Base-by-base conservation (phyloP, 192 early-diverging fungal species). In the Chytriomyces confervae region DNA sequence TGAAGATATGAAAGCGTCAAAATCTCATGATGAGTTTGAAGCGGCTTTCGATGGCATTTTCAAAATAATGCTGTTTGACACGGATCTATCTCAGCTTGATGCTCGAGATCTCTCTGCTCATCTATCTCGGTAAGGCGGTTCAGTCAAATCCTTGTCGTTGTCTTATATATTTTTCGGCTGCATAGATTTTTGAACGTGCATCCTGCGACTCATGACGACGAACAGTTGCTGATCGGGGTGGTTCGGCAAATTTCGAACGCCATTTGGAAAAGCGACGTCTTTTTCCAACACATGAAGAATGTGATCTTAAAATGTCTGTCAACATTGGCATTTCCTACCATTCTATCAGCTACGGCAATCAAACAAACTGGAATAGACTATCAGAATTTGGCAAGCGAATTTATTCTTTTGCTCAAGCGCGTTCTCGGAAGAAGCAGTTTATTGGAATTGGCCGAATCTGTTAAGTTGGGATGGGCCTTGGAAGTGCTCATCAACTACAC, bases 11-110 rank as follows among this genome's bases (percentile, higher is more conserved):
- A 51, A 50, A 20, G 50, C 36, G 5, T 44, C 82, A 18, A 78
- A 68, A 20, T 73, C 24, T 24, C 82, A 83, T 57, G 61, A 47
- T 6, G 66, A 83, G 62, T 83, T 83, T 82, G 61, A 66, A 29
- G 13, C 23, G n/a, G 82, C 74, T 7, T 51, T 83, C 43, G 48
- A 66, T 49, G n/a, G 43, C 11, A 23, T 81, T 7, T 67, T 66
- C 18, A 57, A 24, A n/a, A 61, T 29, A 7, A 66, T 79, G 43
- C n/a, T 78, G 13, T 82, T 61, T 72, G 74, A 62, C 7, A 43
- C 23, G 5, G 75, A 80, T 43, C 81, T 24, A 23, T 9, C 29
- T 27, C 13, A 29, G 29, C 50, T 71, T 8, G 49, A 7, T 8
- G 57, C 50, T 9, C 57, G 36, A 60, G 18, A n/a, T 49, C 50